Evolutionary conservation across 2,329 filamentous ascomycete species (phyloP), one percentile per base, ranked within the genome.

Genomic region (Hypoxylon sp.): DNA sequence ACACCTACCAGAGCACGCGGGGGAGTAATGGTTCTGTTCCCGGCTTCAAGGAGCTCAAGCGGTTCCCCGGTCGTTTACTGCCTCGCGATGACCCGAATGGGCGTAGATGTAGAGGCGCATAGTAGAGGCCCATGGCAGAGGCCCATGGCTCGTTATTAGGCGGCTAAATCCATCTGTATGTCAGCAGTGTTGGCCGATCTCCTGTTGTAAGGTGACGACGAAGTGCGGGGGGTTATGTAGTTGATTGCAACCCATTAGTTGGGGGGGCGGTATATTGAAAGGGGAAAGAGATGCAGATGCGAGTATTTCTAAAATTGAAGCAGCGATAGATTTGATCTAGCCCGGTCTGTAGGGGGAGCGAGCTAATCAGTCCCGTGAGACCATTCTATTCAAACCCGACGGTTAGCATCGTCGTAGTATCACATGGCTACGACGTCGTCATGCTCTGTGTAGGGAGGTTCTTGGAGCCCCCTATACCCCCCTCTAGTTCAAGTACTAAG

Each of bases 141-240:
- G n/a, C 55, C 53, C 55, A 11, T 18, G 35, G 43, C 38, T 24
- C 26, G 3, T 27, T 41, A 60, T 60, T 58, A 55, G 53, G 49
- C 57, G 57, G 29, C 42, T 55, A 63, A 58, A 63, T 63, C 47
- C 49, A 18, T 55, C 57, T 50, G 33, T 52, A 58, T 47, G 43
- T 40, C 53, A 50, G 42, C 31, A 17, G 41, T 33, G 47, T 10
- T 55, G 46, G 49, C 46, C 53, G 56, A 57, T 63, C 31, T 35
- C 49, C 42, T 53, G 42, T 29, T 38, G 42, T 17, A n/a, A 18
- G 46, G 52, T 57, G 49, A 53, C 60, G 57, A 15, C 42, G 31
- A 47, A 53, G 52, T 55, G 31, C 24, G 31, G 38, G 23, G 45
- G 29, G 48, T 17, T 48, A 51, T 60, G 60, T 63, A 63, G 53